Base-by-base conservation (phyloP, 1,284 basidiomycete genomes). In the Gyrodon tennesseensis region DNA sequence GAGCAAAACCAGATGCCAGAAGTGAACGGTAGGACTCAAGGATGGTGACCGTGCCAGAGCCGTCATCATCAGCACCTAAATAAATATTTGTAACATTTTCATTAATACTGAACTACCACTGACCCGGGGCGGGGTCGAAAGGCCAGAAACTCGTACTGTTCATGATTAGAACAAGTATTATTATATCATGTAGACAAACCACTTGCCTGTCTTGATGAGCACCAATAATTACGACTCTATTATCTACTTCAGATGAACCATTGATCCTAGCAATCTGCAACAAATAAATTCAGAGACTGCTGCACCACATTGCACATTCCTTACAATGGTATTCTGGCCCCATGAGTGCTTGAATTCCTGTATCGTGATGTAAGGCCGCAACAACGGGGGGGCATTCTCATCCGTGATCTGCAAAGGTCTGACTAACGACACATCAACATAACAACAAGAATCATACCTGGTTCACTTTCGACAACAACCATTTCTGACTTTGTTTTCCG, bases 31-130 rank as follows among this genome's bases (percentile, higher is more conserved):
- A 94, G 16, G 93, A 85, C 79, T 96, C 94, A 49, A 99, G 82
- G 69, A 96, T 93, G 21, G 93, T 94, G 64, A 96, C 94, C 37
- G 89, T 92, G 62, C 96, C 97, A 65, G 92, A 94, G 65, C 91
- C 91, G 75, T 93, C 96, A 75, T 98, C 96, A 70, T 93, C 91
- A 68, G 92, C 91, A 31, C 90, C 90, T 84, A 58, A 62, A 48
- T n/a, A 27, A 46, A 40, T 7, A 46, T 70, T 62, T 56, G 60
- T 18, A 53, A 56, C 31, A 21, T 48, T 54, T 43, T 41, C 25
- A 53, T 48, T 61, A 65, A 56, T 58, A 46, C 23, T 44, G 52
- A 43, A 48, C 49, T 34, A n/a, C 51, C 34, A 73, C 78, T 74
- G 79, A 88, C 90, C 93, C 68, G 95, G 94, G 31, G 95, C 93